A percentile compares a stretch with the other conserved stretches of the same genome.
Conservation (phyloP, 345 rosid genomes). For the Moricandia arvensis region DNA sequence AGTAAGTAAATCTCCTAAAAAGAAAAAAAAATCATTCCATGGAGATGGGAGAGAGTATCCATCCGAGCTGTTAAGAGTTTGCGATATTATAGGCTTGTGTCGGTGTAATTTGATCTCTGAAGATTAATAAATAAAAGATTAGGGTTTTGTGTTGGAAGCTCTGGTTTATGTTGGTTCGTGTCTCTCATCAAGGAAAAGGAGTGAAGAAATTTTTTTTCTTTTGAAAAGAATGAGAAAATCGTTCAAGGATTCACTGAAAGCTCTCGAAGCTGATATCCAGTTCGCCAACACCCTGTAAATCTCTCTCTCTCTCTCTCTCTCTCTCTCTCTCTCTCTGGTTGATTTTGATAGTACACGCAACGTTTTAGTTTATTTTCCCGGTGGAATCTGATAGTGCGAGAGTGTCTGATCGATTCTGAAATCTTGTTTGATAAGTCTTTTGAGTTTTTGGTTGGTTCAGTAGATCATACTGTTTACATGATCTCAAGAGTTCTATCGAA, state of each 20-base stretch:
- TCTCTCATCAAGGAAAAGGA: not conserved
- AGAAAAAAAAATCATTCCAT: not conserved
- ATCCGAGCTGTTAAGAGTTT: slow-evolving; percentile 17
- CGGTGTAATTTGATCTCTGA: slow-evolving; percentile 2
- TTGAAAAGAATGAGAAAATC: slow-evolving; percentile 67
- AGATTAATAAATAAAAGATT: not conserved
- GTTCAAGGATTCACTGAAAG: slow-evolving; percentile 91
- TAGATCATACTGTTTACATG: not conserved
- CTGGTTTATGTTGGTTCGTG: slow-evolving; percentile 15
- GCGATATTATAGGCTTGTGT: slow-evolving; percentile 18
- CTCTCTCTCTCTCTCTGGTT: not conserved
- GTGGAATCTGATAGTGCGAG: not conserved
- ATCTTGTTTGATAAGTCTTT: not conserved
- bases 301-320: slow-evolving; percentile 10
- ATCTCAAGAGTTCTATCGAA: not conserved
- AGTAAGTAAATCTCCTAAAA: slow-evolving; percentile 6
- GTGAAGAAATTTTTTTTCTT: not conserved
- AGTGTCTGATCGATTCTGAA: not conserved
- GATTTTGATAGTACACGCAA: not conserved
- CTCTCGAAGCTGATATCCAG: slow-evolving; percentile 98
- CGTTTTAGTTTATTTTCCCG: not conserved
- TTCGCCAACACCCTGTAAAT: slow-evolving; percentile 90
- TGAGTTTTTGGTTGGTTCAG: not conserved
- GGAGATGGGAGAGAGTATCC: slow-evolving; percentile 28
- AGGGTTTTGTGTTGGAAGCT: slow-evolving; percentile 23